Evolutionary conservation across 805 yeast species (phyloP), one percentile per base, ranked within the genome.

Genomic region (Jamesozyma piceae): DNA sequence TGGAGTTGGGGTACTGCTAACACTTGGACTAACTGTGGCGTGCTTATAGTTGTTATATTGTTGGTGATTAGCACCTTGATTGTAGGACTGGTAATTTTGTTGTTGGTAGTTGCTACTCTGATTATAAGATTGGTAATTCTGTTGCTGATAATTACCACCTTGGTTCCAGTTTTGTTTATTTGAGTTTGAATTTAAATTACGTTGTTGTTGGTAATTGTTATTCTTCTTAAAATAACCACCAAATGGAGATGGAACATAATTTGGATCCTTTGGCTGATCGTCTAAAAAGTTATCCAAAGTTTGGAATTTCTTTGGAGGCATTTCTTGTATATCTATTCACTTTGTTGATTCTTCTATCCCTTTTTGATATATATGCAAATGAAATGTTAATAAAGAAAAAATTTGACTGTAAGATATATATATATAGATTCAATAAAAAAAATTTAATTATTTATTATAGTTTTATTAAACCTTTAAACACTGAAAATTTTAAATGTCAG

Each of bases 1-100:
- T 40, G 73, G 72, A 5, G 72, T 64, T 32, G 63, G 64, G 2
- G 62, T 56, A 11, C 44, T 49, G 57, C 66, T 47, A 40, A 53
- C 49, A 41, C 55, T 40, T 64, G 71, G 65, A 5, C 62, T 52
- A 55, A 67, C 49, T 55, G 58, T 49, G n/a, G 63, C 49, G 36
- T 55, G 68, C 49, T 38, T 66, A 57, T 64, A 54, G 31, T 50
- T 47, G 40, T 42, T 41, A 30, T 47, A 44, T 34, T 41, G 30
- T 35, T 42, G 43, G 33, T 48, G 49, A 41, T 52, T 48, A 14
- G 24, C 17, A 18, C 43, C 43, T 30, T 40, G 38, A 22, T 39
- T 43, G 42, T 46, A 43, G 26, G 49, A 45, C 30, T 49, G 51
- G 34, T 51, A 46, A 19, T 26, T 26, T 15, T 30, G 36, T 26